Evolutionary conservation across 2,329 filamentous ascomycete genomes (phyloP).

Genomic region (Diplocarpon mali): DNA sequence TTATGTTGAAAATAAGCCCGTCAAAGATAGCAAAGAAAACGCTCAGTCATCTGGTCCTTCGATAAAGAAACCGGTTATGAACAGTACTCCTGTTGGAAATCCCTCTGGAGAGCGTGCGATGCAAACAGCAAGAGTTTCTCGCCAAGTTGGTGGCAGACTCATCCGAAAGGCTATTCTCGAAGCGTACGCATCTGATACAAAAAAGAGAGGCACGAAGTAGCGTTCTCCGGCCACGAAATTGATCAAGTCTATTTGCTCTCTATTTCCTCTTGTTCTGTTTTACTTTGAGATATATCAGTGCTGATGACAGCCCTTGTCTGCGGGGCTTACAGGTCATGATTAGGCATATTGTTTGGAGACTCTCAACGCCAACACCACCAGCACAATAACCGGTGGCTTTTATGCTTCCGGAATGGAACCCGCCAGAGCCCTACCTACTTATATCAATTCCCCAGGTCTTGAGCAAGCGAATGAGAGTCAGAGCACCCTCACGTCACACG

Average conservation of each 20-base stretch:
- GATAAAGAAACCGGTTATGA: not conserved
- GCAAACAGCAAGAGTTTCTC: slow-evolving; percentile 5
- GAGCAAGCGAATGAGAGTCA: not conserved
- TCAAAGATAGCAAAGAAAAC: not conserved
- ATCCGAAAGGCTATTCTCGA: slow-evolving; percentile 19
- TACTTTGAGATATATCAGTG: slow-evolving; percentile 10
- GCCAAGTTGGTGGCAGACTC: slow-evolving; percentile 13
- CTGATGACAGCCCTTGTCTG: slow-evolving; percentile 18
- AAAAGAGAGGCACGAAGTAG: slow-evolving; percentile 14
- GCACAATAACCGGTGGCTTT: not conserved
- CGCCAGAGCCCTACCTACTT: not conserved
- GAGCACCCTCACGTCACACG: not conserved
- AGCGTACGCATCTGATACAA: slow-evolving; percentile 14
- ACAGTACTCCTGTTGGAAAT: not conserved
- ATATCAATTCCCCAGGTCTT: not conserved
- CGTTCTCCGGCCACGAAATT: not conserved
- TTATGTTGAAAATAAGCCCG: slow-evolving; percentile 9
- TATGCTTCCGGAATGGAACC: not conserved
- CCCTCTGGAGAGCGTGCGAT: not conserved
- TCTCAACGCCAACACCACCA: slow-evolving; percentile 1
- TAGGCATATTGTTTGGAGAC: slow-evolving; percentile 12
- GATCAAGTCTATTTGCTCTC: slow-evolving; percentile 3
- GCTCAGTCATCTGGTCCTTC: not conserved
- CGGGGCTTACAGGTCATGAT: slow-evolving; percentile 24
- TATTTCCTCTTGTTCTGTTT: slow-evolving; percentile 5